Conservation (phyloP, 2,329 filamentous ascomycete species). For the Aspergillus sp. region DNA sequence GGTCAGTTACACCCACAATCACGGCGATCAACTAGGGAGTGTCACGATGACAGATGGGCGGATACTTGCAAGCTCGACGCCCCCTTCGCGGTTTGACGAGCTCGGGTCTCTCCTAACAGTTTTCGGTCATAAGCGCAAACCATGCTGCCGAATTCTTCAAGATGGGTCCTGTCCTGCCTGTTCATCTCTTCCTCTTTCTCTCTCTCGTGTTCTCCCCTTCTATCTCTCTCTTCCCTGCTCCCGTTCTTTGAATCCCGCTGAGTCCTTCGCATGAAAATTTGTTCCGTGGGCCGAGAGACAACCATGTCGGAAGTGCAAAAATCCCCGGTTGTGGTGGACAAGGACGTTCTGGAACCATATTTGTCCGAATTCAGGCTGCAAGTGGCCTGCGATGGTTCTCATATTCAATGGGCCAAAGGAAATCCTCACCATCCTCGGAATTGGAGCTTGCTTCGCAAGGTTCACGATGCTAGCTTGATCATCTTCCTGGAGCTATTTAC, state of each 20-base stretch:
- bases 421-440: conserved; percentile 34
- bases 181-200: not conserved
- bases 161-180: not conserved
- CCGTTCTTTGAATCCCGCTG: not conserved
- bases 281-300: not conserved
- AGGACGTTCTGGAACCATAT: conserved; percentile 17
- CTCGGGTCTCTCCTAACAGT: not conserved
- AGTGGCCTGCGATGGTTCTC: conserved; percentile 29
- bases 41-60: not conserved
- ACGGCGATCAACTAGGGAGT: not conserved
- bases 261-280: not conserved
- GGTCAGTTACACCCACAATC: not conserved
- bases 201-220: not conserved
- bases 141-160: not conserved
- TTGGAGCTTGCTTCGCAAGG: conserved; percentile 28
- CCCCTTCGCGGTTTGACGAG: not conserved
- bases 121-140: not conserved
- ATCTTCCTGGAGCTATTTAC: conserved; percentile 35
- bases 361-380: conserved; percentile 28
- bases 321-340: conserved; percentile 16
- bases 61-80: not conserved
- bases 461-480: conserved; percentile 28
- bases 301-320: conserved; percentile 7
- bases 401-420: conserved; percentile 30
- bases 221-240: not conserved